Conservation (phyloP, 2,329 filamentous ascomycete genomes). For the Scolecobasidium constrictum region DNA sequence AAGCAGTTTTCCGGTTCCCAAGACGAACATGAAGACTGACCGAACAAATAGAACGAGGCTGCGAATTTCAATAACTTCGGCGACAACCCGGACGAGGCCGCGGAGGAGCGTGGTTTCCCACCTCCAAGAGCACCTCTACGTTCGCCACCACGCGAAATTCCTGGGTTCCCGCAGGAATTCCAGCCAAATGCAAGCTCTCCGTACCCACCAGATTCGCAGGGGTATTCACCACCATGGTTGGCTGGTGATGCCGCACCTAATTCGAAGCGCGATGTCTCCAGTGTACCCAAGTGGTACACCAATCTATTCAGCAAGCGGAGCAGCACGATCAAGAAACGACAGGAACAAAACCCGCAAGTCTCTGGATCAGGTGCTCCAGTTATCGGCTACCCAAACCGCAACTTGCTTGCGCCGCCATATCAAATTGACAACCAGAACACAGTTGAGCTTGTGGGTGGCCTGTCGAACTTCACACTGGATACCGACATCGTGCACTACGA, state of each 20-base stretch:
- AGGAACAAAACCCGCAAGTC: not conserved
- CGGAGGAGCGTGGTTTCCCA: conserved; percentile 37
- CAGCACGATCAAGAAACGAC: not conserved
- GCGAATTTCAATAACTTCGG: conserved; percentile 41
- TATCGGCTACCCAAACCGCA: conserved; percentile 49
- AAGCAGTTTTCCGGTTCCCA: not conserved
- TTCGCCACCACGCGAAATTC: conserved; percentile 49
- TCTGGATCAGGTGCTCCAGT: conserved; percentile 14
- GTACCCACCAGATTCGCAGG: not conserved
- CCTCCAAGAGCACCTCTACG: conserved; percentile 54
- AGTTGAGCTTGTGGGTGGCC: conserved; percentile 17
- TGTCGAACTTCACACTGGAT: conserved; percentile 42
- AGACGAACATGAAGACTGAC: not conserved
- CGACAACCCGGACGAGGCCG: conserved; percentile 24
- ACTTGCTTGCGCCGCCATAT: conserved; percentile 56
- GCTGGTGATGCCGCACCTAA: not conserved
- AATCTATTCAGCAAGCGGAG: not conserved
- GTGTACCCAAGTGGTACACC: not conserved
- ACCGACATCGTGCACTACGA: conserved; percentile 59
- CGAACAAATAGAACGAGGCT: conserved; percentile 38
- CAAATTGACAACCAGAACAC: conserved; percentile 50
- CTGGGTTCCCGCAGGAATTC: conserved; percentile 58
- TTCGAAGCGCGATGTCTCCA: not conserved
- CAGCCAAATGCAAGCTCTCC: conserved; percentile 36
- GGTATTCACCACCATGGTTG: not conserved